Evolutionary conservation across 2,329 filamentous ascomycete species (phyloP).

Genomic region (Hypoxylon sp.): DNA sequence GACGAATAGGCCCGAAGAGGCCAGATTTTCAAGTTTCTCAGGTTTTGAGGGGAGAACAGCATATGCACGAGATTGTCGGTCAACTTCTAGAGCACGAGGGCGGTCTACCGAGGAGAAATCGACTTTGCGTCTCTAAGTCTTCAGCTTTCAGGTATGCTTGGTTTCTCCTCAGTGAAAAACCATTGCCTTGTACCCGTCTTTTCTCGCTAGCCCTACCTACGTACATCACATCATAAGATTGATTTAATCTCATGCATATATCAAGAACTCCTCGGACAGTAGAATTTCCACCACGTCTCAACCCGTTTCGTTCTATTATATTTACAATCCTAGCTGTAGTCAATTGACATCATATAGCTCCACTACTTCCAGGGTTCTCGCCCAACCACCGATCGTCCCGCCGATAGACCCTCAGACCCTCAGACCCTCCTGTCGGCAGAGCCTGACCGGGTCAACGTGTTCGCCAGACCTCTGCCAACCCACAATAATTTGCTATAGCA

Average conservation of each 20-base stretch:
- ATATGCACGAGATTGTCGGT: slow-evolving; percentile 46
- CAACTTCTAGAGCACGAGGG: slow-evolving; percentile 33
- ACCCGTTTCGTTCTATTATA: slow-evolving; percentile 13
- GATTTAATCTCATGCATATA: slow-evolving; percentile 27
- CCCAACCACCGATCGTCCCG: slow-evolving; percentile 41
- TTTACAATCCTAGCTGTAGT: slow-evolving; percentile 13
- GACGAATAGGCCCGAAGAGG: slow-evolving; percentile 42
- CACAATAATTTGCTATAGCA: slow-evolving; percentile 41
- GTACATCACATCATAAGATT: slow-evolving; percentile 7
- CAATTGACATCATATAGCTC: slow-evolving; percentile 53
- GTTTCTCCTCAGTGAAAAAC: slow-evolving; percentile 30
- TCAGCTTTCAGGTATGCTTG: slow-evolving; percentile 43
- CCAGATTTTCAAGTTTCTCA: slow-evolving; percentile 20
- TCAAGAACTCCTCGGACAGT: background rate
- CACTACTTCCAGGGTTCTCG: slow-evolving; percentile 46
- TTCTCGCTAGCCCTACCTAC: slow-evolving; percentile 7
- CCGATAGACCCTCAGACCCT: slow-evolving; percentile 14
- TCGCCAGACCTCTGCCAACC: slow-evolving; percentile 35
- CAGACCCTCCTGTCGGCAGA: slow-evolving; percentile 40
- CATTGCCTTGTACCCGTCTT: slow-evolving; percentile 21
- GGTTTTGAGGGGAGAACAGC: slow-evolving; percentile 35
- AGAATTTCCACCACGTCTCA: slow-evolving; percentile 7
- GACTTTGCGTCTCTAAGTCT: slow-evolving; percentile 21
- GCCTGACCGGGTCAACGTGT: slow-evolving; percentile 38
- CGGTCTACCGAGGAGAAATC: slow-evolving; percentile 39